Evolutionary conservation across 768 basidiomycete genomes (phyloP), one percentile per base, ranked within the genome.

Genomic region (Mycena galopus): DNA sequence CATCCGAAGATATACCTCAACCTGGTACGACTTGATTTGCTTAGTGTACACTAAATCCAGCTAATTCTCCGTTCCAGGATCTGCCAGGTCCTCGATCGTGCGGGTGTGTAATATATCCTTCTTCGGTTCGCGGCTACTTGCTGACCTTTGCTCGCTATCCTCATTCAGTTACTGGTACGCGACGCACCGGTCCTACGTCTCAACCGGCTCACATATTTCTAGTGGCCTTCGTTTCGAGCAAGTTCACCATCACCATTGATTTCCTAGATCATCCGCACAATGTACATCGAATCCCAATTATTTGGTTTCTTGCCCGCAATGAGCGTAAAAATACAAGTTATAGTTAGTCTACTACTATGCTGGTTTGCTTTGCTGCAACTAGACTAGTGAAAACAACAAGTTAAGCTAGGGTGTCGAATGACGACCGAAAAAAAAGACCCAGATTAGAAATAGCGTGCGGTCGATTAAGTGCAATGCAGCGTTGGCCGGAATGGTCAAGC

Each of bases 1-100:
- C 98, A 99, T 80, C 98, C 98, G 7, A 97, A 96, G 86, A 91
- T 99, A 71, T 99, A 90, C 79, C 96, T 99, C 81, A 99, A 99
- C 85, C 81, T 99, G 80, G 96, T 96, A 77, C 71, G 94, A 84
- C 47, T 64, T 68, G 50, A 64, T 53, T 32, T 39, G 35, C 62
- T 27, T 57, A 47, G 44, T 65, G 59, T 42, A 55, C 53, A 39
- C 60, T 42, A 17, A 27, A 16, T 30, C 44, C 11, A 25, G 50
- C 73, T 65, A 63, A 68, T 35, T 47, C 35, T 67, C 53, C 50
- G 19, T 42, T 75, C n/a, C 69, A 96, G 95, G 96, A 99, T 86
- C 91, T 95, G 82, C 91, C 94, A 65, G 94, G 95, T 71, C 89
- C 96, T 79, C 92, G 90, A 75, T 82, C 94, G 62, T 98, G 96